Evolutionary conservation across 345 rosid genomes (phyloP), one percentile per base, ranked within the genome.

Genomic region (Cardamine resedifolia): DNA sequence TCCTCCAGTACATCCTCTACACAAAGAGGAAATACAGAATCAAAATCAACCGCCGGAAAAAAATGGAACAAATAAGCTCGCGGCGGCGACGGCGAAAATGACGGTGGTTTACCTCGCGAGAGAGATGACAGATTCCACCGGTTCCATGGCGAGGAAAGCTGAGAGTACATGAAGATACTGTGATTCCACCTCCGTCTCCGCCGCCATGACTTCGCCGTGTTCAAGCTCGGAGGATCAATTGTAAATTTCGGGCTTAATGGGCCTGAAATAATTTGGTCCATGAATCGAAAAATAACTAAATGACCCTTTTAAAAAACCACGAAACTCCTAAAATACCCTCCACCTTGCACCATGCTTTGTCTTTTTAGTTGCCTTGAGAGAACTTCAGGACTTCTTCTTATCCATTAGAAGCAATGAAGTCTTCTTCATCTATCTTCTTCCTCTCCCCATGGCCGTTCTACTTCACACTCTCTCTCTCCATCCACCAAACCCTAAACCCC

Each of bases 61-160:
- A 20, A 44, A n/a, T 9, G 4, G 0, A 34, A 52, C 27, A 65
- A 72, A 21, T 6, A 15, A 10, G 53, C 58, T 52, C 8, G 34
- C 11, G 74, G 45, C 10, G 62, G 61, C 10, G 27, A 20, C 39
- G 71, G 55, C 26, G 38, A 39, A 26, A 34, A 14, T 20, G 67
- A 21, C 5, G 47, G 51, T 24, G 45, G 33, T 16, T 16, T 79
- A 93, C 96, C 88, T 87, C 4, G 92, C 85, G 3, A 85, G 60
- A 26, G 82, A n/a, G 67, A 88, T 58, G 20, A 90, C 68, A 18
- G 78, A 66, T 20, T 83, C 83, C 11, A 85, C 41, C 31, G 91
- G 82, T 62, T 90, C 96, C 90, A 87, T 85, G 66, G 97, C 87
- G 64, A 88, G 90, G 72, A 86, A 84, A 45, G 96, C 96, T 9